These are phyloP conservation scores for Geotrichum bryndzae DNA, from an alignment of 1,139 yeast genomes.

Conservation along the genomic window DNA sequence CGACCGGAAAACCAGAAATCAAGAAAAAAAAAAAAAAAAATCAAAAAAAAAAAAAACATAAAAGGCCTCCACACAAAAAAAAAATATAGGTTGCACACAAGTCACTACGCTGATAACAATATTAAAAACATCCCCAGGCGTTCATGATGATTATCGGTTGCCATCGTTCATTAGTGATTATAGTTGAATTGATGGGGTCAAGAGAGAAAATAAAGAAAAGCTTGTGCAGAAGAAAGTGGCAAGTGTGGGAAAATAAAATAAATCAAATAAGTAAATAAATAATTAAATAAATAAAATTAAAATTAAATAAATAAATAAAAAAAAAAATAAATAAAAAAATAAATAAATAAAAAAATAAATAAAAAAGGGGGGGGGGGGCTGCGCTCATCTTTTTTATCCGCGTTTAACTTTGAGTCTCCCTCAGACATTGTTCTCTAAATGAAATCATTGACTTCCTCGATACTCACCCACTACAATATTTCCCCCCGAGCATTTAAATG, in stretches of 20 bases:
- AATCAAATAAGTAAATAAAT: no score
- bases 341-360: background rate
- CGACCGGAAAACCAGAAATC: background rate
- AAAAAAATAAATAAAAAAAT: background rate
- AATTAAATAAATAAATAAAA: slow-evolving; percentile 1
- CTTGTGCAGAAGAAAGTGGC: background rate
- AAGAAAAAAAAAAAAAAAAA: no score
- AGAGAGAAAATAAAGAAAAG: background rate
- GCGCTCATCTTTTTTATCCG: no score
- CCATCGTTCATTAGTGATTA: background rate
- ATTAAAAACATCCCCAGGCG: no score
- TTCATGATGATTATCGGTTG: no score
- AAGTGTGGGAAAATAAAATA: background rate
- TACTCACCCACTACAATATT: no score
- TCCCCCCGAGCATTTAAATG: no score
- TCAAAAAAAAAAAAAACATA: background rate
- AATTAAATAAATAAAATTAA: background rate
- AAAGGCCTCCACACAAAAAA: background rate
- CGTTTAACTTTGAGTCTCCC: no score
- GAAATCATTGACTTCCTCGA: no score
- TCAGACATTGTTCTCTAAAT: no score
- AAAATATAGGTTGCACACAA: background rate
- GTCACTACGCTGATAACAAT: no score
- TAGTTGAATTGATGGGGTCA: background rate
- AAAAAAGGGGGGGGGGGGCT: no score